A percentile compares a stretch with the other conserved stretches of the same genome.
phyloP scores from a whole-genome alignment of 2,329 filamentous ascomycete species.

The Aureobasidium sp. region DNA sequence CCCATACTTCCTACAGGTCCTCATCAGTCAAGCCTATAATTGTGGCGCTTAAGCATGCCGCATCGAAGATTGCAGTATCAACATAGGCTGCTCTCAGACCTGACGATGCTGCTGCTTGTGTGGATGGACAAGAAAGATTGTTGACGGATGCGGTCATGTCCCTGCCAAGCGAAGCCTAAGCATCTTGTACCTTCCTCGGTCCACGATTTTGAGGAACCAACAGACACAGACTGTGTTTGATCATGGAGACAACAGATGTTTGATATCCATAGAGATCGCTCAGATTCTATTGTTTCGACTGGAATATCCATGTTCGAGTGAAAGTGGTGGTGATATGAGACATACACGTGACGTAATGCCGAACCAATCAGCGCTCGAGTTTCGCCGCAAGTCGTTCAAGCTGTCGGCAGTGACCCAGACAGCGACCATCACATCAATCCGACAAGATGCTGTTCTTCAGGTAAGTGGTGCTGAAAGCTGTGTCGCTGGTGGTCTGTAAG shows the following conservation, averaged over 20 bases:
- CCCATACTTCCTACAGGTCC: not conserved
- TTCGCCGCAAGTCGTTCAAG: not conserved
- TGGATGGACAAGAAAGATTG: not conserved
- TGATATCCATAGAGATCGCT: not conserved
- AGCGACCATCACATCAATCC: slow-evolving; percentile 2
- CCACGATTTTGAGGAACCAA: not conserved
- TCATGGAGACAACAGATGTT: not conserved
- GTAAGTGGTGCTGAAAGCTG: slow-evolving; percentile 12
- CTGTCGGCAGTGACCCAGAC: not conserved
- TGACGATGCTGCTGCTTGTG: not conserved
- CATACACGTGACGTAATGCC: slow-evolving; percentile 4
- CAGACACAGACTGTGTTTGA: not conserved
- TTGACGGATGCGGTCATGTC: not conserved
- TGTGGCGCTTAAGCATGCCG: not conserved
- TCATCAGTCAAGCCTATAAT: not conserved
- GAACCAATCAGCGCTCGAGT: not conserved
- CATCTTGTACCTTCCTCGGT: not conserved
- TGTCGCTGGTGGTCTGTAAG: not conserved
- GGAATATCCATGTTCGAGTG: not conserved
- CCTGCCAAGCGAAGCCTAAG: slow-evolving; percentile 1
- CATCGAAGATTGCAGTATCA: not conserved
- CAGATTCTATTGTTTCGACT: too few relatives aligned
- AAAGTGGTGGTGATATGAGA: not conserved
- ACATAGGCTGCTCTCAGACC: not conserved
- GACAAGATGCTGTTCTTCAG: slow-evolving; percentile 28